Percentiles rank a stretch among this genome's conserved stretches.
Conservation (phyloP, 2,329 filamentous ascomycete genomes). For the Pyrenochaeta sp. region DNA sequence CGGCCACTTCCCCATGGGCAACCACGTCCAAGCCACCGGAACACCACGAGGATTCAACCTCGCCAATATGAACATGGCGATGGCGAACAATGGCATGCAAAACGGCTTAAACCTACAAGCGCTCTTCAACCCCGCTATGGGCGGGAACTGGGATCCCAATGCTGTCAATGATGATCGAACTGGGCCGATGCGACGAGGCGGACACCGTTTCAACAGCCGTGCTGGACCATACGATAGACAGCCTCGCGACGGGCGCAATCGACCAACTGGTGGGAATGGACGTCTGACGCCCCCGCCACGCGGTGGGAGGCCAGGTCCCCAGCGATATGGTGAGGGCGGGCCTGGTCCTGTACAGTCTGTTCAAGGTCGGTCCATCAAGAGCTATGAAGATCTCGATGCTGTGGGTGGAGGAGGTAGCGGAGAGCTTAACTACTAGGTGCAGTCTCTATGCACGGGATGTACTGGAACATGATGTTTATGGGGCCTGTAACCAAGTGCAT, state of each 20-base stretch:
- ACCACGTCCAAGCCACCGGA: slow-evolving; percentile 75
- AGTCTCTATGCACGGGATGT: background rate
- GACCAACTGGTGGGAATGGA: slow-evolving; percentile 57
- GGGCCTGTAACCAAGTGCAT: slow-evolving; percentile 4
- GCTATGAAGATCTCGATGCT: slow-evolving; percentile 98
- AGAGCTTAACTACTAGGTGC: slow-evolving; percentile 83
- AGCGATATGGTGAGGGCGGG: slow-evolving; percentile 79
- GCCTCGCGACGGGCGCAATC: slow-evolving; percentile 52
- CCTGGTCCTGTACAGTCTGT: slow-evolving; percentile 90
- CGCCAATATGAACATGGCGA: slow-evolving; percentile 71
- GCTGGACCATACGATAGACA: slow-evolving; percentile 53
- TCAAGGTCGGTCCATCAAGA: slow-evolving; percentile 90
- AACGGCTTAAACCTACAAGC: slow-evolving; percentile 45
- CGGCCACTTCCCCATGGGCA: slow-evolving; percentile 87
- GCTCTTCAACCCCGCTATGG: slow-evolving; percentile 60
- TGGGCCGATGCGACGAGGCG: slow-evolving; percentile 55
- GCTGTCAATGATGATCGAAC: slow-evolving; percentile 48
- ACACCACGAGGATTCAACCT: slow-evolving; percentile 94
- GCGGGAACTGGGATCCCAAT: slow-evolving; percentile 66
- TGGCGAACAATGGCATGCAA: slow-evolving; percentile 61
- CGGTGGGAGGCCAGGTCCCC: slow-evolving; percentile 57
- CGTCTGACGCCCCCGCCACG: slow-evolving; percentile 60
- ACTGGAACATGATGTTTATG: background rate
- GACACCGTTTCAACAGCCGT: slow-evolving; percentile 50
- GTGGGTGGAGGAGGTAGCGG: slow-evolving; percentile 68